phyloP scores from a whole-genome alignment of 495 filamentous ascomycete species.

The Xylaria bambusicola region DNA sequence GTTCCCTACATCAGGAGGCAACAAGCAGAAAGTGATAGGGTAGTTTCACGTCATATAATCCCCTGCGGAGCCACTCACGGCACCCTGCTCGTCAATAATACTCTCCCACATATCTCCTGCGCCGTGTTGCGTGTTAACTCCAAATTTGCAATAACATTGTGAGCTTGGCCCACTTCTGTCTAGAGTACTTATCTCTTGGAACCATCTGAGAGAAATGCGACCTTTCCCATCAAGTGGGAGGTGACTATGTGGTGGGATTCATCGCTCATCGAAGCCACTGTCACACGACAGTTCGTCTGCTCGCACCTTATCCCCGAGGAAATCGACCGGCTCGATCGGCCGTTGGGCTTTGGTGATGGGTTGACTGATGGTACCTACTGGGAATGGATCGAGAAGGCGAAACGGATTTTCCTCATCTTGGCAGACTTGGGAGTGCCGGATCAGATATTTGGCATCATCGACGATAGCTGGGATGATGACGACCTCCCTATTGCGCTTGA shows the following conservation, averaged over 20 bases:
- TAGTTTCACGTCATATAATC: slow-evolving; percentile 11
- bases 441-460: slow-evolving; percentile 82
- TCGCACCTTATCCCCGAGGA: slow-evolving; percentile 66
- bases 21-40: slow-evolving; percentile 6
- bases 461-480: slow-evolving; percentile 84
- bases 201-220: slow-evolving; percentile 26
- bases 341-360: slow-evolving; percentile 80
- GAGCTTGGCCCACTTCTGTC: not conserved
- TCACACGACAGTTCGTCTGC: slow-evolving; percentile 69
- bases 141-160: slow-evolving; percentile 2
- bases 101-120: not conserved
- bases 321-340: slow-evolving; percentile 65
- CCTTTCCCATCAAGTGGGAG: slow-evolving; percentile 25
- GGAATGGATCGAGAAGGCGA: slow-evolving; percentile 85
- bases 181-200: too few relatives aligned
- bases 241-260: slow-evolving; percentile 75
- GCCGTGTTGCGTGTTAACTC: not conserved
- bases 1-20: slow-evolving; percentile 12
- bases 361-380: slow-evolving; percentile 88
- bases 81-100: not conserved
- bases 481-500: slow-evolving; percentile 80
- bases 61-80: not conserved
- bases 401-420: slow-evolving; percentile 79
- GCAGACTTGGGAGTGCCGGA: slow-evolving; percentile 77
- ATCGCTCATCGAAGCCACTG: slow-evolving; percentile 70